Evolutionary conservation across 306 rosid genomes (phyloP), one percentile per base, ranked within the genome.

Genomic region (Trifolium dubium): DNA sequence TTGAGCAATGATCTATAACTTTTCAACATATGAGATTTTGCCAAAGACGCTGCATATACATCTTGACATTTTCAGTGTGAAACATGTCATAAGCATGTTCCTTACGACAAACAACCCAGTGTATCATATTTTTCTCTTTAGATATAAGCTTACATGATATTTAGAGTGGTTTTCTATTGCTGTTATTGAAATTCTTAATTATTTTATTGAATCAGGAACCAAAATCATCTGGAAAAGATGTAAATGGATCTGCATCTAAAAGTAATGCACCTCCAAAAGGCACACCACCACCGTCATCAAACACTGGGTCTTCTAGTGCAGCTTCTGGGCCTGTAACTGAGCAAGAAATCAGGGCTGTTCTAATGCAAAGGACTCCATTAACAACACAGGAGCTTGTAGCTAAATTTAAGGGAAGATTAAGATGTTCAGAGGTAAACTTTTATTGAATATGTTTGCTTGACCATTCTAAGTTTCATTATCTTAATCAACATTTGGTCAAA

Each of bases 321-420:
- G 82, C 94, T 70, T 67, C 91, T 73, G 96, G 91, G 41, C 98
- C 92, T 4, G 96, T 91, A 74, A 85, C 89, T 6, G 97, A 91
- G 83, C 96, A 91, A 75, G 97, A 94, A 86, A 94, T 91, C 46
- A 85, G 91, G 86, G 91, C 97, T 64, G 90, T 94, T 73, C 79
- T 94, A 71, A 74, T 79, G 83, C 97, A 91, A 67, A 87, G 82
- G 82, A 87, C 91, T 46, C 97, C 92, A 29, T 89, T 94, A 75
- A 94, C 97, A 29, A 91, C 97, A 5, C 94, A 88, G 81, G 98
- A 89, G 82, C 97, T 94, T 73, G 97, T 94, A 41, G 92, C 90
- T 43, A 94, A 81, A 81, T 94, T 94, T 76, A 92, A 82, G 85
- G 96, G 94, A 56, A 87, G 98, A 67, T 72, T 94, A 41, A 83